Evolutionary conservation across 108 stramenopile genomes (phyloP).

Genomic region (Fragilariopsis cylindrus): DNA sequence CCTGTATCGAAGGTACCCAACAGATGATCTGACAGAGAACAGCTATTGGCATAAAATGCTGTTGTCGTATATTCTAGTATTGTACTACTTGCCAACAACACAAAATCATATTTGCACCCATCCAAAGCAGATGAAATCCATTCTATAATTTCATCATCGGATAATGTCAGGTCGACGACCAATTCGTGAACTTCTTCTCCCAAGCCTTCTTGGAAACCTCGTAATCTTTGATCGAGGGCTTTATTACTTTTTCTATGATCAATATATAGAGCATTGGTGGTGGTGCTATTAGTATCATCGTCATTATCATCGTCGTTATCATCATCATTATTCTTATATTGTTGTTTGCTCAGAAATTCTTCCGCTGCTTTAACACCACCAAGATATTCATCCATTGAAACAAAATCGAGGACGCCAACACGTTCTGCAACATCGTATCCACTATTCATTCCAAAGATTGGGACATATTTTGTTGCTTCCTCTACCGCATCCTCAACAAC

Average conservation of each 20-base stretch:
- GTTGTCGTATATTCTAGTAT: not conserved
- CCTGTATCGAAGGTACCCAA: conserved; percentile 26
- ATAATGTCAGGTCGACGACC: not conserved
- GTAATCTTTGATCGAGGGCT: conserved; percentile 3
- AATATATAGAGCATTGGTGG: conserved; percentile 23
- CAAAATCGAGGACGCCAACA: conserved; percentile 18
- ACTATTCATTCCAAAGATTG: conserved; percentile 31
- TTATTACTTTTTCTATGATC: conserved; percentile 10
- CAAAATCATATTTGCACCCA: conserved; percentile 25
- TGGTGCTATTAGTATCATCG: not conserved
- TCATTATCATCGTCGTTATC: not conserved
- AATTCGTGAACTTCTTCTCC: not conserved
- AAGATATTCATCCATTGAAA: conserved; percentile 16
- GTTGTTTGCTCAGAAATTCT: conserved; percentile 11
- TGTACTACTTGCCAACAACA: conserved; percentile 10
- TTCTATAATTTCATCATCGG: not conserved
- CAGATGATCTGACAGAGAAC: not conserved
- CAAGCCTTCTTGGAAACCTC: conserved; percentile 14
- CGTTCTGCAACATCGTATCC: conserved; percentile 16
- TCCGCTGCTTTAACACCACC: conserved; percentile 21
- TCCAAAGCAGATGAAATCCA: conserved; percentile 2
- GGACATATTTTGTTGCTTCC: conserved; percentile 7
- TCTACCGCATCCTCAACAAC: conserved; percentile 21
- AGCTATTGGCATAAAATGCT: not conserved
- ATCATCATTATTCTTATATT: not conserved